phyloP scores from a whole-genome alignment of 176 grass and related monocot species.

The Cocos nucifera region DNA sequence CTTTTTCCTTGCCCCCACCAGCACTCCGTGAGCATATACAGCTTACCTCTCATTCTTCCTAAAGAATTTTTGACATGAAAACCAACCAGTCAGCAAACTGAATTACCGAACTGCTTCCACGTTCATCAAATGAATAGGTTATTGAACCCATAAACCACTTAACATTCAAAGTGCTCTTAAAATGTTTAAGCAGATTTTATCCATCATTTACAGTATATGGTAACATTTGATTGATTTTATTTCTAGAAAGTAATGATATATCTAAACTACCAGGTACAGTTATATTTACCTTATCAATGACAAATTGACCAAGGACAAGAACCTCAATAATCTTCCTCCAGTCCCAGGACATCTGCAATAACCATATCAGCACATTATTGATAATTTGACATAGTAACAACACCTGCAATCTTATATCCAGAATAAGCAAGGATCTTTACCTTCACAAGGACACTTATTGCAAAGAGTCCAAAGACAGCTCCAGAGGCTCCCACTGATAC shows the following conservation, averaged over 20 bases:
- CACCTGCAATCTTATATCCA: too few species aligned
- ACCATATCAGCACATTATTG: neutral
- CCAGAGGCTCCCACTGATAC: conserved; percentile 91
- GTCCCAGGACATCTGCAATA: conserved; percentile 89
- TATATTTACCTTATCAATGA: conserved; percentile 74
- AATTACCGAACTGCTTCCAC: too few species aligned
- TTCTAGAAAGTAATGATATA: neutral
- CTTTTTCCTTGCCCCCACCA: too few species aligned
- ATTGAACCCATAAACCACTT: too few species aligned
- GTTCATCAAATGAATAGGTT: too few species aligned
- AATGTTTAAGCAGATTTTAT: too few species aligned
- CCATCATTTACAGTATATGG: too few species aligned
- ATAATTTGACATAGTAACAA: neutral
- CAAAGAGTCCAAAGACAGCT: conserved; percentile 96
- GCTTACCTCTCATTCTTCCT: too few species aligned
- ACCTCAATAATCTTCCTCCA: conserved; percentile 99
- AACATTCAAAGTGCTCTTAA: too few species aligned
- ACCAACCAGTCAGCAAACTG: too few species aligned
- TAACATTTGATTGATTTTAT: conserved; percentile 1
- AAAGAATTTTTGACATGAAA: too few species aligned
- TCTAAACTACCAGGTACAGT: conserved; percentile 2
- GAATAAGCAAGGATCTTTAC: conserved; percentile 22
- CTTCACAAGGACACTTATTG: conserved; percentile 97
- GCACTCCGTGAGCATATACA: too few species aligned
- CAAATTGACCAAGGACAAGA: conserved; percentile 91